Base-by-base conservation (phyloP, 1,284 basidiomycete genomes). In the Malassezia yamatoensis region DNA sequence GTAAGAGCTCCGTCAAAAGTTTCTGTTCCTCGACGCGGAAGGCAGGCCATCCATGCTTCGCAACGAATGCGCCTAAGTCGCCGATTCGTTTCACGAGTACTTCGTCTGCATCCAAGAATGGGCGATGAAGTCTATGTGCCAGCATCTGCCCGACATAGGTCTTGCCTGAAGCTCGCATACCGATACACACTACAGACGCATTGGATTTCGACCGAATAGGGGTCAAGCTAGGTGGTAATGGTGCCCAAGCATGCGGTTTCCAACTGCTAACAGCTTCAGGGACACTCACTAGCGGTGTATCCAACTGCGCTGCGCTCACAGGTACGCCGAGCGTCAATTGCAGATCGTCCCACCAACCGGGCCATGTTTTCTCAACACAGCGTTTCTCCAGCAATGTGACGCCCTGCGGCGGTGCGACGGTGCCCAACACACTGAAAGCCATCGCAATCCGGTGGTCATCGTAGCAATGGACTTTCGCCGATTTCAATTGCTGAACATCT, bases 331-430 rank as follows among this genome's bases (percentile, higher is more conserved):
- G 88, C 88, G 90, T 91, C 78, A 88, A 89, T 73, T 88, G 83
- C 20, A 98, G 80, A 76, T 96, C 94, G 72, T 98, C 94, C 90
- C 93, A 98, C 88, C 91, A 99, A 74, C 91, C 90, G 2, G 94
- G 93, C 93, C 93, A 98, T 0, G 94, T 98, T 81, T 99, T 99
- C 77, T 96, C 93, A 20, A 98, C 93, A 70, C 93, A 96, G 51
- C 93, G 81, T 78, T 94, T 96, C 78, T 98, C 93, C 72, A 96
- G 90, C 37, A 98, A 79, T 58, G 90, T 78, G 1, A 88, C 88
- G 29, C 83, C 83, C 37, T 64, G 59, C 35, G 81, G 78, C 29
- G 90, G 79, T 2, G 63, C 64, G 21, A 88, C 81, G 8, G 84
- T 81, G 3, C 85, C 85, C 16, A 98, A 79, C 18, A 96, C 89